A percentile compares a stretch with the other conserved stretches of the same genome.
Evolutionary conservation across 371 early-diverging fungal species (phyloP).

Genomic region (Mortierella sp.): DNA sequence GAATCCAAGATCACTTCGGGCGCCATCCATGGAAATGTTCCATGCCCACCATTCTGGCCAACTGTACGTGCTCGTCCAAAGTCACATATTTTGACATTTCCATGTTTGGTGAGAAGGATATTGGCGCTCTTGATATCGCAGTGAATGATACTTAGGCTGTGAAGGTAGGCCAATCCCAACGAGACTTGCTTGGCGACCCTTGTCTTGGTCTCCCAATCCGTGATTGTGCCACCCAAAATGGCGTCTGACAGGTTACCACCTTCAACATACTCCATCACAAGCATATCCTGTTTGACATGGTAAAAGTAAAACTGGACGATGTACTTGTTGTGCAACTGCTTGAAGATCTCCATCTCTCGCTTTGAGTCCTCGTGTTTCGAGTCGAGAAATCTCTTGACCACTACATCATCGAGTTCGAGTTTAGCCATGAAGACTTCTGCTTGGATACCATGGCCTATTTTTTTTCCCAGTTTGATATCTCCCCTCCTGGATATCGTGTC

Average conservation of each 20-base stretch:
- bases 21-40: slow-evolving; percentile 29
- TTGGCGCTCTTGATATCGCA: slow-evolving; percentile 38
- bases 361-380: background rate
- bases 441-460: slow-evolving; percentile 7
- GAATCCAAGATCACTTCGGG: slow-evolving; percentile 18
- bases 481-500: background rate
- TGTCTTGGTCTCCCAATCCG: slow-evolving; percentile 13
- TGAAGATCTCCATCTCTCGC: slow-evolving; percentile 12
- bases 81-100: slow-evolving; percentile 22
- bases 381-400: slow-evolving; percentile 17
- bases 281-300: slow-evolving; percentile 7
- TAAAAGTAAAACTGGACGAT: slow-evolving; percentile 16
- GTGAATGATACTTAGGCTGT: slow-evolving; percentile 12
- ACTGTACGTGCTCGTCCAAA: slow-evolving; percentile 16
- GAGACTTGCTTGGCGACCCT: slow-evolving; percentile 15
- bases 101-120: slow-evolving; percentile 9
- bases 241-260: slow-evolving; percentile 18
- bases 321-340: slow-evolving; percentile 9
- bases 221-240: slow-evolving; percentile 1
- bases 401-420: slow-evolving; percentile 2
- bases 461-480: slow-evolving; percentile 1
- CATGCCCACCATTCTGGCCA: background rate
- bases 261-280: slow-evolving; percentile 30
- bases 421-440: slow-evolving; percentile 5
- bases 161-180: slow-evolving; percentile 18